A percentile compares a stretch with the other conserved stretches of the same genome.
These are phyloP conservation scores for Gyrodon lividus DNA, from an alignment of 768 basidiomycete species.

Conservation along the genomic window DNA sequence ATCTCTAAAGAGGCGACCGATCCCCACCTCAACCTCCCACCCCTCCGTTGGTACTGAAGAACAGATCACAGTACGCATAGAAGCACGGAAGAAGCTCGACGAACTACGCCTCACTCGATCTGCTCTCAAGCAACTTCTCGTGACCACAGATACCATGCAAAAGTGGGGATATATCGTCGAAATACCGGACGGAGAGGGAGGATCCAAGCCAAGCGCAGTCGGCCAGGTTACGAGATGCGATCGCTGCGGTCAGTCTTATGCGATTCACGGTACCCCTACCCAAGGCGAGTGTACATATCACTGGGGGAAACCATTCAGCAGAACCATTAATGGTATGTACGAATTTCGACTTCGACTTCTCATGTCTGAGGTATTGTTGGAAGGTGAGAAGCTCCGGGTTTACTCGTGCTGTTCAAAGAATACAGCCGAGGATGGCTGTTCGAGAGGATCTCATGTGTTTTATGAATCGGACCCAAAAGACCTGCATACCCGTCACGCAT, in stretches of 20 bases:
- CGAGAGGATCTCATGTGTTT: constrained; percentile 86
- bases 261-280: constrained; percentile 58
- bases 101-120: constrained; percentile 51
- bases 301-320: constrained; percentile 72
- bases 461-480: constrained; percentile 66
- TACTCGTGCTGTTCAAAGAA: constrained; percentile 80
- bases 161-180: constrained; percentile 71
- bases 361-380: background rate
- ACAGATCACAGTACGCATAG: constrained; percentile 55
- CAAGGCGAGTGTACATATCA: constrained; percentile 75
- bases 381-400: constrained; percentile 67
- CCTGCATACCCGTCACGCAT: constrained; percentile 74
- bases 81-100: constrained; percentile 52
- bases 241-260: constrained; percentile 69
- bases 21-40: constrained; percentile 59
- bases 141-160: constrained; percentile 55
- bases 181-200: constrained; percentile 67
- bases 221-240: constrained; percentile 72
- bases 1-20: constrained; percentile 48
- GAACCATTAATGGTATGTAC: constrained; percentile 61
- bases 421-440: constrained; percentile 63
- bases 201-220: constrained; percentile 57
- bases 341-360: background rate
- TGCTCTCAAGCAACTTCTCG: constrained; percentile 56
- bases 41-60: constrained; percentile 77